A percentile compares a stretch with the other conserved stretches of the same genome.
Evolutionary conservation across 2,329 filamentous ascomycete genomes (phyloP).

Genomic region (Salinomyces thailandicus): DNA sequence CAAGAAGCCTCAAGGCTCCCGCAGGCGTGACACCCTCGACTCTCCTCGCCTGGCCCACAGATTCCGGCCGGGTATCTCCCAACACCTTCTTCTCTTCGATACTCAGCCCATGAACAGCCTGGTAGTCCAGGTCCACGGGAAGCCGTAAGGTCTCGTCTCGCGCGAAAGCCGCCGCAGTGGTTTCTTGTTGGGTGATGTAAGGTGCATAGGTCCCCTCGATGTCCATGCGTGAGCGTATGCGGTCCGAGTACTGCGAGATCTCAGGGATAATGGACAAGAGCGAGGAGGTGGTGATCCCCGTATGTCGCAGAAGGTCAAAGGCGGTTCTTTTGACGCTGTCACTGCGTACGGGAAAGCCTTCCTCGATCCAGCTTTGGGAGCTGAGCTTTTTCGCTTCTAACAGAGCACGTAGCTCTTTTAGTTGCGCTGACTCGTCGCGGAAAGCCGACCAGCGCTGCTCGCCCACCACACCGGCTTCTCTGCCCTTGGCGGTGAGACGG

Average conservation of each 20-base stretch:
- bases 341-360: constrained; percentile 58
- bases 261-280: constrained; percentile 49
- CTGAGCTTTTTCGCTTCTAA: constrained; percentile 51
- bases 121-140: constrained; percentile 67
- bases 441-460: constrained; percentile 67
- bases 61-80: constrained; percentile 63
- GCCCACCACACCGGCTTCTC: constrained; percentile 65
- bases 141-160: constrained; percentile 67
- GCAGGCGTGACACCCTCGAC: constrained; percentile 63
- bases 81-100: constrained; percentile 67
- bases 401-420: constrained; percentile 52
- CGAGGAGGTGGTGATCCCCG: constrained; percentile 47
- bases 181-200: constrained; percentile 64
- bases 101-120: constrained; percentile 60
- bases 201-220: constrained; percentile 83
- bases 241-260: constrained; percentile 44
- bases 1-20: constrained; percentile 47
- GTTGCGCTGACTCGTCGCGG: constrained; percentile 53
- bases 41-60: constrained; percentile 74
- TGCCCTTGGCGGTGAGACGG: constrained; percentile 70
- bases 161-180: constrained; percentile 55
- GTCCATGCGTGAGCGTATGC: constrained; percentile 57
- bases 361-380: constrained; percentile 55
- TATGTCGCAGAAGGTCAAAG: constrained; percentile 66
- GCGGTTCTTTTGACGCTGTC: constrained; percentile 60